Base-by-base conservation (phyloP, 1,284 basidiomycete genomes). In the Fomitopsis pinicola region DNA sequence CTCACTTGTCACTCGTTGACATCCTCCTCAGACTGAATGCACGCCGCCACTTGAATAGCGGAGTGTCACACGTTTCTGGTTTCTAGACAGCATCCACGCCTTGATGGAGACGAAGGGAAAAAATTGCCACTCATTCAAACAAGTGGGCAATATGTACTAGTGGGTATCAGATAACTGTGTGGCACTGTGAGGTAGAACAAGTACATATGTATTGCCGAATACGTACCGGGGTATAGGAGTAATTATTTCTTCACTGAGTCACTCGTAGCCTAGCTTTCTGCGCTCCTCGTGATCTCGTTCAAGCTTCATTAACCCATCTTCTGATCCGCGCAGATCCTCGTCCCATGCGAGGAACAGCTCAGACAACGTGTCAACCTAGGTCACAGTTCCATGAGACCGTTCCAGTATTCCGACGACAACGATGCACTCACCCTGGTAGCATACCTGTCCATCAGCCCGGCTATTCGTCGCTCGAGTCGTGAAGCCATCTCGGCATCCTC, bases 301-400 rank as follows among this genome's bases (percentile, higher is more conserved):
- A 48, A 89, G 68, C 44, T 73, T 78, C 30, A 73, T 73, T 12
- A 85, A 72, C 59, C 82, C 82, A 57, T 82, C 79, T 68, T 92
- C 90, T 3, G 85, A 80, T 52, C 83, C 82, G 15, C 80, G 79
- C 12, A 92, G 73, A 0, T 85, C 80, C 59, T 91, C 89, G 65
- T 92, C 89, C 90, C 91, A 93, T 17, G 82, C 83, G 8, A 93
- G 87, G 65, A 92, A 93, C 14, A 92, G 76, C 63, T 92, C 90
- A 5, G 90, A 93, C 2, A 92, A 77, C 0, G 83, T 82, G 67
- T 91, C 89, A 8, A 91, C 85, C 90, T 92, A 62, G 35, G 36
- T n/a, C 33, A 35, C 52, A 14, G 60, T 53, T 55, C 30, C 46
- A 33, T 48, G 17, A n/a, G 33, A 7, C 12, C 15, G 28, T 50